Conservation (phyloP, 2,329 filamentous ascomycete genomes). For the Rutstroemia sp. region DNA sequence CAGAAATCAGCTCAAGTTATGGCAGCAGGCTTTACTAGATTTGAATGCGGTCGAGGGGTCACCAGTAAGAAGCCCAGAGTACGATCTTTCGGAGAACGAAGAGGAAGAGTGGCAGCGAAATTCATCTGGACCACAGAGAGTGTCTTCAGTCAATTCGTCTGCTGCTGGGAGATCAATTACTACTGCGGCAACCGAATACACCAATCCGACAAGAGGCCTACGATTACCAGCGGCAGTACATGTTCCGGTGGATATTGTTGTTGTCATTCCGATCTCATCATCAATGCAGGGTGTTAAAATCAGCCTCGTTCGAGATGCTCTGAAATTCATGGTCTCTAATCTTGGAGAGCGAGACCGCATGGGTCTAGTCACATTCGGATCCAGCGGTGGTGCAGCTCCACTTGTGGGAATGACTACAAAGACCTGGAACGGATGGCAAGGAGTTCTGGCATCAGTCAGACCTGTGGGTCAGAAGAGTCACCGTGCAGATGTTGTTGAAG, state of each 20-base stretch:
- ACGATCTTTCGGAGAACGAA: constrained; percentile 76
- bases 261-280: constrained; percentile 93
- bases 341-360: constrained; percentile 92
- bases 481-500: constrained; percentile 92
- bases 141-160: constrained; percentile 74
- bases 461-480: constrained; percentile 95
- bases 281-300: constrained; percentile 99
- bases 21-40: constrained; percentile 82
- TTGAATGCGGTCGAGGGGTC: constrained; percentile 65
- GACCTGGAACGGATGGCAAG: constrained; percentile 85
- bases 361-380: constrained; percentile 95
- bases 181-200: constrained; percentile 90
- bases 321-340: constrained; percentile 84
- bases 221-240: constrained; percentile 48
- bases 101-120: constrained; percentile 78
- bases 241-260: constrained; percentile 89
- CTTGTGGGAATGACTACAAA: constrained; percentile 98
- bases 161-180: constrained; percentile 80
- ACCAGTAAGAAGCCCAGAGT: constrained; percentile 63
- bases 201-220: constrained; percentile 46
- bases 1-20: constrained; percentile 75
- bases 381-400: constrained; percentile 84
- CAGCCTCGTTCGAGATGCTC: constrained; percentile 80
- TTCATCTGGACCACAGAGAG: constrained; percentile 49
- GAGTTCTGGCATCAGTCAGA: constrained; percentile 77